Conservation (phyloP, 768 basidiomycete genomes). For the Paxillus ammoniavirescens region DNA sequence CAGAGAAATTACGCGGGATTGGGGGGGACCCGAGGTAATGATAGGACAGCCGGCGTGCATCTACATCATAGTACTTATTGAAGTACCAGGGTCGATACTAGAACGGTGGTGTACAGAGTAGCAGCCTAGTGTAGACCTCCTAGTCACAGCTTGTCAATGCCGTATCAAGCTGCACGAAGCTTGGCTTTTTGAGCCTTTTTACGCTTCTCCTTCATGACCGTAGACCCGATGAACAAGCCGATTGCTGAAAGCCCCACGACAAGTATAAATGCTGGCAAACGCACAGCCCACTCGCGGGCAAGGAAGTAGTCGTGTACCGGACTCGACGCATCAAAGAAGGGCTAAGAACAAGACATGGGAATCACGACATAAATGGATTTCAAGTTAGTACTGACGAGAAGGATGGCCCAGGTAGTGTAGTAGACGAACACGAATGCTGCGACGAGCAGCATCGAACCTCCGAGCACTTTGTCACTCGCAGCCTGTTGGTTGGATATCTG, state of each 20-base stretch:
- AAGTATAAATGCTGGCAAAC: slow-evolving; percentile 81
- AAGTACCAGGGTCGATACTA: neutral
- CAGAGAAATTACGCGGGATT: slow-evolving; percentile 63
- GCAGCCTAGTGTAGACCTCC: slow-evolving; percentile 11
- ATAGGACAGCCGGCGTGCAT: slow-evolving; percentile 12
- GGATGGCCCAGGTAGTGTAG: slow-evolving; percentile 89
- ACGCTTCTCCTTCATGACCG: slow-evolving; percentile 70
- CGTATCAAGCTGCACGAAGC: slow-evolving; percentile 53
- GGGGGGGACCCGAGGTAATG: slow-evolving; percentile 37
- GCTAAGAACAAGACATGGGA: slow-evolving; percentile 40
- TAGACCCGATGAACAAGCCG: slow-evolving; percentile 75
- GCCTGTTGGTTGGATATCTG: slow-evolving; percentile 44
- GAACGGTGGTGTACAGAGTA: neutral
- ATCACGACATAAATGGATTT: neutral
- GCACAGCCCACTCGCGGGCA: slow-evolving; percentile 87
- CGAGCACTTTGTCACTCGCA: slow-evolving; percentile 76
- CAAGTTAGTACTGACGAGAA: slow-evolving; percentile 57
- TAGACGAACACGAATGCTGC: slow-evolving; percentile 80
- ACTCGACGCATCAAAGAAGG: slow-evolving; percentile 77
- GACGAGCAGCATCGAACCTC: slow-evolving; percentile 74
- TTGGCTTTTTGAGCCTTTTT: slow-evolving; percentile 65
- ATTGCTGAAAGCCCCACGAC: slow-evolving; percentile 79
- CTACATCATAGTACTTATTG: slow-evolving; percentile 7
- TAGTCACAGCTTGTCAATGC: neutral
- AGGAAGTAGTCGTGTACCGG: slow-evolving; percentile 81